Conservation (phyloP, 1,284 basidiomycete genomes). For the Tranzscheliella williamsii region DNA sequence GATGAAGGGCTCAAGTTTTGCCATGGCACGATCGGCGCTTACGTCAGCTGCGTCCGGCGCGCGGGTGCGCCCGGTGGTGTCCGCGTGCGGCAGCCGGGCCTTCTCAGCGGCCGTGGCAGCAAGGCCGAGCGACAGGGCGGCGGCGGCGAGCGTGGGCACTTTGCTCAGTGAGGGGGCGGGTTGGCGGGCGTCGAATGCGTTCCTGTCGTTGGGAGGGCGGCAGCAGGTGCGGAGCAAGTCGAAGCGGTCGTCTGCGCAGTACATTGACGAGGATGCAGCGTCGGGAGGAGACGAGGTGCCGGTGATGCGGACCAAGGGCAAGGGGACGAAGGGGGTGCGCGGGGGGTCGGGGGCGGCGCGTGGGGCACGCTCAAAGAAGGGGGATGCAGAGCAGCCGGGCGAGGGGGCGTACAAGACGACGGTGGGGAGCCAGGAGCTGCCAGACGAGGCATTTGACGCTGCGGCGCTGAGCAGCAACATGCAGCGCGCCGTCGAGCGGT, state of each 20-base stretch:
- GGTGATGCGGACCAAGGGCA: slow-evolving; percentile 52
- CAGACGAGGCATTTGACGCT: slow-evolving; percentile 45
- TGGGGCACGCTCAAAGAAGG: slow-evolving; percentile 32
- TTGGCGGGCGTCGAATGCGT: too few species aligned
- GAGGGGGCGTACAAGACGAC: slow-evolving; percentile 30
- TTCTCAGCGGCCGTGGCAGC: too few species aligned
- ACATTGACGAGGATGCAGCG: slow-evolving; percentile 28
- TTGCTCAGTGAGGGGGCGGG: too few species aligned
- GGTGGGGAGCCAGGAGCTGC: slow-evolving; percentile 39
- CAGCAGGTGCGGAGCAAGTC: slow-evolving; percentile 37
- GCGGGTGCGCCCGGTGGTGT: too few species aligned
- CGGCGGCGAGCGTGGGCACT: too few species aligned
- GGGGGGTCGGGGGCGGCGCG: slow-evolving; percentile 11
- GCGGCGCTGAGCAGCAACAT: slow-evolving; percentile 36
- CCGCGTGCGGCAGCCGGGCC: too few species aligned
- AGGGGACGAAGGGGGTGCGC: slow-evolving; percentile 36
- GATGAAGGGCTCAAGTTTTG: too few species aligned
- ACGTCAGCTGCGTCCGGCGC: too few species aligned
- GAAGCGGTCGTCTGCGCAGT: slow-evolving; percentile 31
- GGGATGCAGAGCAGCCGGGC: slow-evolving; percentile 10
- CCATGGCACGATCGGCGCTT: too few species aligned
- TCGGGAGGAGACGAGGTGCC: slow-evolving; percentile 46
- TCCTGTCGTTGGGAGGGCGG: too few species aligned
- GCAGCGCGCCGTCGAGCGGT: slow-evolving; percentile 41
- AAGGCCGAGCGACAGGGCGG: too few species aligned